phyloP scores from a whole-genome alignment of 148 eudicot species.

The Vaccinium myrtillus region DNA sequence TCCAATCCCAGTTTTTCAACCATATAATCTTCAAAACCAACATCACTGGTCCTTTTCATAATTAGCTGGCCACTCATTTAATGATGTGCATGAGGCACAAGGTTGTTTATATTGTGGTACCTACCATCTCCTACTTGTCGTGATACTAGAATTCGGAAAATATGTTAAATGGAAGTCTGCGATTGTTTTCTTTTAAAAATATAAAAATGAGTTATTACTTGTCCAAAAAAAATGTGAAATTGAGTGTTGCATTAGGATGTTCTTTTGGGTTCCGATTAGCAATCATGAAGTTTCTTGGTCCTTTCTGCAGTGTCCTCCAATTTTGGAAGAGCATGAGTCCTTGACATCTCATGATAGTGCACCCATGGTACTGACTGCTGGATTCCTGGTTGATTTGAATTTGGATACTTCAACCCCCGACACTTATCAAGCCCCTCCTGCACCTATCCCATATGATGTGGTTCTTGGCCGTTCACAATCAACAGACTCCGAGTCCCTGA shows the following conservation, averaged over 20 bases:
- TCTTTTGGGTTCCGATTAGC: not conserved
- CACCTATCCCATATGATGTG: conserved; percentile 78
- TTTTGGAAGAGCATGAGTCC: conserved; percentile 64
- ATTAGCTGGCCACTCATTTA: conserved; percentile 1
- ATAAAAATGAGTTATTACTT: not conserved
- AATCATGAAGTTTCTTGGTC: conserved; percentile 3
- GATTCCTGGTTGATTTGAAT: conserved; percentile 61
- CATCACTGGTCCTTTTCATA: not conserved
- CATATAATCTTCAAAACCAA: not conserved
- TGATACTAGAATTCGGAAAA: not conserved
- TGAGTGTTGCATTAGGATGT: not conserved
- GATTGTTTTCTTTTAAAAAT: not conserved
- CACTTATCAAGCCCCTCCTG: conserved; percentile 80
- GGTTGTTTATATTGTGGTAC: not conserved
- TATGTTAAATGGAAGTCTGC: conserved; percentile 1
- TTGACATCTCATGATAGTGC: conserved; percentile 58
- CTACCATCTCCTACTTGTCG: not conserved
- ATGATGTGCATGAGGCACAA: not conserved
- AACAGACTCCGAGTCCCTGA: conserved; percentile 23
- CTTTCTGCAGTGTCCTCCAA: conserved; percentile 69
- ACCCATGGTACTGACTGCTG: conserved; percentile 50
- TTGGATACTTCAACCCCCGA: conserved; percentile 78
- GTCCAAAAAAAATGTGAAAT: no score
- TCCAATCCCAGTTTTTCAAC: not conserved
- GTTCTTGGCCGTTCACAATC: conserved; percentile 65